Base-by-base conservation (phyloP, 495 filamentous ascomycete genomes). In the Aspergillus avenaceus region DNA sequence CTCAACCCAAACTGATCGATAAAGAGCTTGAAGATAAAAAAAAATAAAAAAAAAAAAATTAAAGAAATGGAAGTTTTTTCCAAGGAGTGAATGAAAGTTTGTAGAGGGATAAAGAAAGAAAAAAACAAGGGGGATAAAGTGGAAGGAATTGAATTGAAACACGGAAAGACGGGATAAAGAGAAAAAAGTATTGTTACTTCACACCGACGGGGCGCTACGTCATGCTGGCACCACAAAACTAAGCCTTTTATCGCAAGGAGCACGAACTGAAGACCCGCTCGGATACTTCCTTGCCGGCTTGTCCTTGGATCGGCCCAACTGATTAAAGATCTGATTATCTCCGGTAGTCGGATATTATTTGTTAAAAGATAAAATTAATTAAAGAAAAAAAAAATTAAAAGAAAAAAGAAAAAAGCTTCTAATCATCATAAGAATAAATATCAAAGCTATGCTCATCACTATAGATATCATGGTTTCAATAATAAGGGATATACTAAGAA, bases 321-420 rank as follows among this genome's bases (percentile, higher is more conserved):
- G 5, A 9, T 36, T 36, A 36, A 36, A 36, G 28, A 31, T 31
- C 28, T 31, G 3, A n/a, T n/a, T n/a, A n/a, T n/a, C n/a, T n/a
- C n/a, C n/a, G n/a, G n/a, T n/a, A n/a, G n/a, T n/a, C n/a, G n/a
- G 45, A 37, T 34, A 27, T 41, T 40, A 11, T 41, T 40, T 9
- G 22, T 12, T 40, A 34, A 41, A 54, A 41, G 16, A 44, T 32
- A 26, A 48, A 41, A 49, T 12, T 32, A 51, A 50, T 50, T 26
- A 37, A 27, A 36, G 27, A 53, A 21, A 46, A 32, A 47, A 51
- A 40, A 11, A 45, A 38, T 38, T 16, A 22, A 25, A 34, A 41
- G 22, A 22, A 37, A n/a, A 41, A 51, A 12, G 22, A 46, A 6
- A 46, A 22, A 5, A 16, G 24, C 19, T 34, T 11, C n/a, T n/a